A percentile compares a stretch with the other conserved stretches of the same genome.
Conservation (phyloP, 768 basidiomycete genomes). For the Albatrellus ellisii region DNA sequence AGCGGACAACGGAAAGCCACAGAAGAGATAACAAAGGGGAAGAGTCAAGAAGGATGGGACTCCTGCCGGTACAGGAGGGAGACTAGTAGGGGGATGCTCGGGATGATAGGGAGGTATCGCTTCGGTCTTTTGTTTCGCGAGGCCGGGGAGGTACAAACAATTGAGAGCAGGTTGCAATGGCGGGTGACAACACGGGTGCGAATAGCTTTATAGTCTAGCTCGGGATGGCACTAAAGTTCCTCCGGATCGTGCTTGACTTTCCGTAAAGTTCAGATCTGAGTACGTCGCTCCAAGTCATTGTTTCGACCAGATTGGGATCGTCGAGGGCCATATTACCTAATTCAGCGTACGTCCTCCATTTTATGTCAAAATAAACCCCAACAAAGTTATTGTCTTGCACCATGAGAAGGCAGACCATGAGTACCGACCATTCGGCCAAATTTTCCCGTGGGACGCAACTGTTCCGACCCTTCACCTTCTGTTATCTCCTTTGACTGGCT, state of each 20-base stretch:
- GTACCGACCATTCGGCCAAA: not conserved
- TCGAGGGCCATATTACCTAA: constrained; percentile 4
- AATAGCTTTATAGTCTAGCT: constrained; percentile 9
- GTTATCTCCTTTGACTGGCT: not conserved
- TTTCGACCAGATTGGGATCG: constrained; percentile 12
- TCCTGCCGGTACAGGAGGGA: constrained; percentile 14
- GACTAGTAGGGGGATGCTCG: constrained; percentile 10
- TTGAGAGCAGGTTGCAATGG: constrained; percentile 13
- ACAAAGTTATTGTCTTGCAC: constrained; percentile 14
- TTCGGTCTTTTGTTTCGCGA: constrained; percentile 11
- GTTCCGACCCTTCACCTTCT: not conserved
- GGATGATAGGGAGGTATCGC: not conserved
- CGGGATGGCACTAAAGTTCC: not conserved
- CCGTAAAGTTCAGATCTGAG: constrained; percentile 14
- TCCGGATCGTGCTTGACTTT: constrained; percentile 5
- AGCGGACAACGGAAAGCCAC: constrained; percentile 1
- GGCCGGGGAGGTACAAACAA: constrained; percentile 11
- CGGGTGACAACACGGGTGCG: constrained; percentile 11
- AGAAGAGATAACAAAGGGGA: constrained; percentile 9
- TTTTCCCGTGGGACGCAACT: constrained; percentile 1
- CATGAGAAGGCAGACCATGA: constrained; percentile 4
- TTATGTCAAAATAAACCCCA: constrained; percentile 5
- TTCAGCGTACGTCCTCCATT: constrained; percentile 10
- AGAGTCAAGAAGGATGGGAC: constrained; percentile 9
- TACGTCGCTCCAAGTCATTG: constrained; percentile 4